A percentile compares a stretch with the other conserved stretches of the same genome.
These are phyloP conservation scores for Neonectria magnoliae DNA, from an alignment of 2,329 filamentous ascomycete genomes.

Conservation along the genomic window DNA sequence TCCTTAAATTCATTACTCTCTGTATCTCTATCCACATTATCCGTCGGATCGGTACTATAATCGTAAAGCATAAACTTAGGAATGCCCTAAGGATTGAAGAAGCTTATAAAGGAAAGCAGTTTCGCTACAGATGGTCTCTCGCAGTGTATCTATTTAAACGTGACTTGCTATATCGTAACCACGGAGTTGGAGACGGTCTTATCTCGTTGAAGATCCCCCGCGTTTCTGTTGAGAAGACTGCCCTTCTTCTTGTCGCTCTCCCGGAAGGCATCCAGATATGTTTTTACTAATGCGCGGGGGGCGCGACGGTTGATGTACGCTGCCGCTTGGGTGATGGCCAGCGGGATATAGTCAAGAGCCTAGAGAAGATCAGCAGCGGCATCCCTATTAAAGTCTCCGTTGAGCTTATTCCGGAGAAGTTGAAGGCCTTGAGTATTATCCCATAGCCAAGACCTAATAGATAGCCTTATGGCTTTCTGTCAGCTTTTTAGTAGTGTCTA, in stretches of 20 bases:
- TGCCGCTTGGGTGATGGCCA: conserved; percentile 35
- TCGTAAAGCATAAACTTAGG: conserved; percentile 34
- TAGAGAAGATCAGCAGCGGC: conserved; percentile 19
- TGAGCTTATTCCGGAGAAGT: background rate
- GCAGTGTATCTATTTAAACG: background rate
- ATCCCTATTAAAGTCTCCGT: background rate
- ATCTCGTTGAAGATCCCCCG: conserved; percentile 30
- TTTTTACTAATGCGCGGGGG: conserved; percentile 34
- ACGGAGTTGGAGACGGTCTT: conserved; percentile 21
- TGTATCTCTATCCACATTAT: background rate
- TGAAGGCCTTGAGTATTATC: background rate
- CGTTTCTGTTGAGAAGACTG: conserved; percentile 40
- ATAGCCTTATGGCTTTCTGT: background rate
- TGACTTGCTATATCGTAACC: conserved; percentile 23
- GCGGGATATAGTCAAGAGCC: conserved; percentile 29
- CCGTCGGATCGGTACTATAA: background rate
- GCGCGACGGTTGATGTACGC: conserved; percentile 40
- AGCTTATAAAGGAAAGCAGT: conserved; percentile 5
- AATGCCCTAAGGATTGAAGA: conserved; percentile 56
- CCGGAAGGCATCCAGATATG: conserved; percentile 46
- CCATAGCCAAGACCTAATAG: background rate
- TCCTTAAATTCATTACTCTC: background rate
- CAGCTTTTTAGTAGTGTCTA: background rate
- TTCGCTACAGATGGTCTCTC: conserved; percentile 3
- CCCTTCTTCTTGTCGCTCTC: conserved; percentile 41